A percentile compares a stretch with the other conserved stretches of the same genome.
Conservation (phyloP, 768 basidiomycete species). For the Tephrocybe sp. region DNA sequence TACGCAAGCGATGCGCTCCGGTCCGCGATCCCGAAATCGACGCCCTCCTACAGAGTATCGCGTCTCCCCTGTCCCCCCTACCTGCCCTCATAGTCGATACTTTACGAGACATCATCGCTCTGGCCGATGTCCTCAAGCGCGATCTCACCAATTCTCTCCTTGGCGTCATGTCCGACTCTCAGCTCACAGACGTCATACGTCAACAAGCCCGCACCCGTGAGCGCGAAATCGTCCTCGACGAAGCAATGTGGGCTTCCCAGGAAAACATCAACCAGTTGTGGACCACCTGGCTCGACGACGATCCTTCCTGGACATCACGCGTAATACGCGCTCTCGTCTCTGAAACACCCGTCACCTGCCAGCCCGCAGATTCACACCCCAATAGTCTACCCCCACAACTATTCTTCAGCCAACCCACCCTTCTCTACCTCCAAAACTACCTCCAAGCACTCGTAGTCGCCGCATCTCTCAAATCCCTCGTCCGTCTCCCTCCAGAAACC, state of each 20-base stretch:
- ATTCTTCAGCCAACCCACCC: conserved; percentile 54
- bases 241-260: conserved; percentile 42
- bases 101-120: conserved; percentile 44
- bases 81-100: conserved; percentile 44
- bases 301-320: conserved; percentile 43
- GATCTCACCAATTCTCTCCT: conserved; percentile 68
- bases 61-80: conserved; percentile 10
- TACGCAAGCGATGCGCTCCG: conserved; percentile 68
- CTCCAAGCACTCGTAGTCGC: conserved; percentile 70
- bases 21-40: conserved; percentile 58
- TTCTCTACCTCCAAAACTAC: conserved; percentile 65
- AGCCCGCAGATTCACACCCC: conserved; percentile 19
- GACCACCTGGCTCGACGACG: conserved; percentile 6
- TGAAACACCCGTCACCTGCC: conserved; percentile 39
- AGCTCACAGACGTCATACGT: conserved; percentile 48
- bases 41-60: conserved; percentile 30
- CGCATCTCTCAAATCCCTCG: conserved; percentile 58
- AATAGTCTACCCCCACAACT: conserved; percentile 67
- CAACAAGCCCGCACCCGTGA: conserved; percentile 58
- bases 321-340: conserved; percentile 45
- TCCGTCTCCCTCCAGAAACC: conserved; percentile 32
- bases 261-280: conserved; percentile 13
- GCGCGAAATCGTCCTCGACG: conserved; percentile 48
- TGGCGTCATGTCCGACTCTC: conserved; percentile 64
- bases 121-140: conserved; percentile 65